Conservation (phyloP, 306 rosid genomes). For the Ammopiptanthus mongolicus region DNA sequence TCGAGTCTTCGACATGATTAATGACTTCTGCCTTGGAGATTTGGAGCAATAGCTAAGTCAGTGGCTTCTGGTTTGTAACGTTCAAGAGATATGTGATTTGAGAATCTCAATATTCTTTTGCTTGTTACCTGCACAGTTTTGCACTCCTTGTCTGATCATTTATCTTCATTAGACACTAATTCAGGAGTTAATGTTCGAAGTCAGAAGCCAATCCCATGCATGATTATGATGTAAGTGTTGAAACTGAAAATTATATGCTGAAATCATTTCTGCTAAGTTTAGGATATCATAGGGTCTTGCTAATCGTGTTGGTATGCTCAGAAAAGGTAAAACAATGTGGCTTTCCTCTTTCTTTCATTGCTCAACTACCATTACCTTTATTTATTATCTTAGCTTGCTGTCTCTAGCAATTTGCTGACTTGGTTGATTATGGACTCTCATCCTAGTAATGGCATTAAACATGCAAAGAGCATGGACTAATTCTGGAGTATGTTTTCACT, state of each 20-base stretch:
- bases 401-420: background rate
- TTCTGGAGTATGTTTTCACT: no score
- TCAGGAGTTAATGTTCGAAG: background rate
- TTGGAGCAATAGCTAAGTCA: conserved; percentile 34
- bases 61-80: background rate
- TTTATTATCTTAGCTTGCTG: background rate
- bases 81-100: conserved; percentile 3
- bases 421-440: background rate
- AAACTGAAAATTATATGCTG: background rate
- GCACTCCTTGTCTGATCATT: background rate
- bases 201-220: background rate
- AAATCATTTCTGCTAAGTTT: no score
- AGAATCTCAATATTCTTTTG: conserved; percentile 15
- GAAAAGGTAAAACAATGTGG: no score
- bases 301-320: no score
- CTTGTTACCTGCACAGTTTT: background rate
- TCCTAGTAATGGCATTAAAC: background rate
- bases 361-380: no score
- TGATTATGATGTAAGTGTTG: background rate
- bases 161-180: conserved; percentile 6
- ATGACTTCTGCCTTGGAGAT: conserved; percentile 77
- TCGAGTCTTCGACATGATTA: conserved; percentile 87
- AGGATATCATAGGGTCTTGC: no score
- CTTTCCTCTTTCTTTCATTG: no score
- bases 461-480: background rate